phyloP scores from a whole-genome alignment of 306 rosid genomes.

The Hippophae gyantsensis region DNA sequence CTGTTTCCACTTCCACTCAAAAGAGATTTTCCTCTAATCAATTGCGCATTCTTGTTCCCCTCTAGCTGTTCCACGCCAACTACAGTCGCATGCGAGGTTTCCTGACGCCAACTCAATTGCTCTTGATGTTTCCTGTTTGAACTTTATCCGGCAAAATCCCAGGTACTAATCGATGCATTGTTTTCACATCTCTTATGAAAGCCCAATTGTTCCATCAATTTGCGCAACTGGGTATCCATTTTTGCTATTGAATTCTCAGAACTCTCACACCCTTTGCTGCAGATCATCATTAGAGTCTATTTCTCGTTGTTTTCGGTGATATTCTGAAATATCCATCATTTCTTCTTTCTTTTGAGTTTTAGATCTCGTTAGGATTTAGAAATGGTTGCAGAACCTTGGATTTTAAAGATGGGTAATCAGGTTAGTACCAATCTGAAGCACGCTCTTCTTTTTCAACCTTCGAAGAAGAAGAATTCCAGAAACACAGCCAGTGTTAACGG shows the following conservation, averaged over 20 bases:
- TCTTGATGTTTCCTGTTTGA: background rate
- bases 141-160: background rate
- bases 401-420: slow-evolving; percentile 90
- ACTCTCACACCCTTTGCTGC: background rate
- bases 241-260: background rate
- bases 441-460: slow-evolving; percentile 57
- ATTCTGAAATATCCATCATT: background rate
- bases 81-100: background rate
- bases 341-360: background rate
- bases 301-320: background rate
- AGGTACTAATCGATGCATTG: slow-evolving; percentile 6
- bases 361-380: slow-evolving; percentile 17
- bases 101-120: background rate
- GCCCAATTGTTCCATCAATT: background rate
- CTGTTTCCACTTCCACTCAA: background rate
- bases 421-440: slow-evolving; percentile 82
- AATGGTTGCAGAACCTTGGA: slow-evolving; percentile 95
- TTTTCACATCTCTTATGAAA: background rate
- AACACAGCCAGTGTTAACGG: slow-evolving; percentile 16
- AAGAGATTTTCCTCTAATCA: slow-evolving; percentile 6
- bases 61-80: background rate
- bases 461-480: slow-evolving; percentile 40
- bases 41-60: slow-evolving; percentile 7
- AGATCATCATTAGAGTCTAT: background rate
- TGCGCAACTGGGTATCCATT: background rate